phyloP scores from a whole-genome alignment of 2,329 filamentous ascomycete genomes.

The Aspergillus pseudoviridinutans region DNA sequence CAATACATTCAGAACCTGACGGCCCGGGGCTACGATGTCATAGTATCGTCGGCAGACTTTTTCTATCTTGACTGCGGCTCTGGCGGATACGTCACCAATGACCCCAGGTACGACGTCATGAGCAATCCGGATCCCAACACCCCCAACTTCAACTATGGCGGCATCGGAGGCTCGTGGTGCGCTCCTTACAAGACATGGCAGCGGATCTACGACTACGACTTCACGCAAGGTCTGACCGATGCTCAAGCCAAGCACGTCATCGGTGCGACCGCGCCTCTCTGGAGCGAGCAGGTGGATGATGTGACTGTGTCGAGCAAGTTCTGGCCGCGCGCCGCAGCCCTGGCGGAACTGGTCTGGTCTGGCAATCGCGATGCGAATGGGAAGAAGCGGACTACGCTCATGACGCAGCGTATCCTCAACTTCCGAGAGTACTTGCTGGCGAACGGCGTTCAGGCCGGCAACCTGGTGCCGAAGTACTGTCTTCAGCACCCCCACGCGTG shows the following conservation, averaged over 20 bases:
- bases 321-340: conserved; percentile 56
- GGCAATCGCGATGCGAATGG: conserved; percentile 50
- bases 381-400: conserved; percentile 48
- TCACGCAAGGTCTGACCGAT: conserved; percentile 47
- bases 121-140: conserved; percentile 46
- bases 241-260: conserved; percentile 48
- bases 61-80: conserved; percentile 56
- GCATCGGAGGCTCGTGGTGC: conserved; percentile 54
- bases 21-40: conserved; percentile 49
- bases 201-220: conserved; percentile 58
- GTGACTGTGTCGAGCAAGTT: conserved; percentile 48
- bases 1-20: conserved; percentile 51
- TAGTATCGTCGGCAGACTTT: conserved; percentile 55
- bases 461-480: conserved; percentile 56
- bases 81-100: conserved; percentile 54
- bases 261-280: conserved; percentile 51
- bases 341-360: conserved; percentile 54
- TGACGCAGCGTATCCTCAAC: conserved; percentile 56
- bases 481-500: conserved; percentile 56
- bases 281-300: conserved; percentile 55
- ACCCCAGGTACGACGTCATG: conserved; percentile 54
- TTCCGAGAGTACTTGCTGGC: conserved; percentile 58
- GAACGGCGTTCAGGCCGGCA: conserved; percentile 49
- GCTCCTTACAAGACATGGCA: conserved; percentile 59
- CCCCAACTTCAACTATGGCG: conserved; percentile 54